phyloP scores from a whole-genome alignment of 768 basidiomycete species.

The Mycena filopes region DNA sequence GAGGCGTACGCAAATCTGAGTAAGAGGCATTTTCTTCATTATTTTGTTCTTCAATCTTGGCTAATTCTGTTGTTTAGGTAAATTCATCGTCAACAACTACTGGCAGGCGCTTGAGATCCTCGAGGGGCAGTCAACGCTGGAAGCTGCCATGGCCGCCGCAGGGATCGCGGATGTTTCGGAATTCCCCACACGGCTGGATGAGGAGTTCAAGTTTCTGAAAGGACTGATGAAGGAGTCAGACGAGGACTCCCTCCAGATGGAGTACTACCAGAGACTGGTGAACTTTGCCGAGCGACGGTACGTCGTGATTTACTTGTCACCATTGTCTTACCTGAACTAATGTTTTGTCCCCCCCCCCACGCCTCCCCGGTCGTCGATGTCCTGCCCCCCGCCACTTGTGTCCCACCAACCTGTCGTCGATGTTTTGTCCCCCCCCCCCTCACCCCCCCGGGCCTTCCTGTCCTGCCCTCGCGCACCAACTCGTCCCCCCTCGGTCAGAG shows the following conservation, averaged over 20 bases:
- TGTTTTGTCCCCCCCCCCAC: too few species aligned
- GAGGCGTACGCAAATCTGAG: background rate
- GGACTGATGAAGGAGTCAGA: background rate
- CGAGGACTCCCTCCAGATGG: conserved; percentile 30
- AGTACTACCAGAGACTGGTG: conserved; percentile 31
- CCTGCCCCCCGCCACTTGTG: too few species aligned
- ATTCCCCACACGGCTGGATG: background rate
- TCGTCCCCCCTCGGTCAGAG: background rate
- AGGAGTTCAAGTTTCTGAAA: conserved; percentile 23
- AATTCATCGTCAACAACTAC: background rate
- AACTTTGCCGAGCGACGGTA: conserved; percentile 3
- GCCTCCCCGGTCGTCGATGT: background rate
- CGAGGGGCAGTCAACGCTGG: background rate
- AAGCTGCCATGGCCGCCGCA: background rate
- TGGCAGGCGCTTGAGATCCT: background rate
- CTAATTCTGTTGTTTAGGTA: background rate
- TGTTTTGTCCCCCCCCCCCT: too few species aligned
- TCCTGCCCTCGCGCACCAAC: background rate
- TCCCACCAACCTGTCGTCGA: too few species aligned
- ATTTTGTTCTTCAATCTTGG: too few species aligned
- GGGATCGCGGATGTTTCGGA: background rate
- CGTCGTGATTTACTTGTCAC: background rate
- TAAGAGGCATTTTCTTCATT: background rate
- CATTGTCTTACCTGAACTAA: background rate
- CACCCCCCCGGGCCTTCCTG: too few species aligned